Evolutionary conservation across 257 asterid genomes (phyloP).

Genomic region (Solanum phureja): DNA sequence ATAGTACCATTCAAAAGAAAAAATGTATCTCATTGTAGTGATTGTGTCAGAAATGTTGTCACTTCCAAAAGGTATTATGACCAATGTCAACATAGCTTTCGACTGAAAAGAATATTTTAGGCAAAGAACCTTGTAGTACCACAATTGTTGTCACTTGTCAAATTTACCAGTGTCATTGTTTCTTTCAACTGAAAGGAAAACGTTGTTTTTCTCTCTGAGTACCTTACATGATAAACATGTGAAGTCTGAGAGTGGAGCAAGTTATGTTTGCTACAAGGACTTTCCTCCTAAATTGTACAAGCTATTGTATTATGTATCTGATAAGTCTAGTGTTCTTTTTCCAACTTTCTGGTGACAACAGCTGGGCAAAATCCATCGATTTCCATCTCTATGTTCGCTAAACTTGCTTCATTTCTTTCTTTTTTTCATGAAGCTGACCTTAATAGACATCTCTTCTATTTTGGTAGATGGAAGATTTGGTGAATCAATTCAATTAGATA

Average conservation of each 20-base stretch:
- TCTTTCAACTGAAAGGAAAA: neutral
- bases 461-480: neutral
- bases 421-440: neutral
- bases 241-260: neutral
- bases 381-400: neutral
- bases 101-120: neutral
- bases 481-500: neutral
- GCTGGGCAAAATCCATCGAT: neutral
- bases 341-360: neutral
- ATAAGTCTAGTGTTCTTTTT: neutral
- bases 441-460: neutral
- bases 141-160: neutral
- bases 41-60: neutral
- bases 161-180: neutral
- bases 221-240: neutral
- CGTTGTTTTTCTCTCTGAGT: neutral
- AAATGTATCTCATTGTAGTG: neutral
- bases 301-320: neutral
- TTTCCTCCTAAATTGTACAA: neutral
- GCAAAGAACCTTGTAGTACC: neutral
- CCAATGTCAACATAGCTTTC: neutral
- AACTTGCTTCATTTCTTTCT: neutral
- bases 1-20: neutral
- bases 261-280: neutral
- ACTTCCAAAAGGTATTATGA: neutral